phyloP scores from a whole-genome alignment of 1,139 yeast species.

The Yamadazyma sp. region DNA sequence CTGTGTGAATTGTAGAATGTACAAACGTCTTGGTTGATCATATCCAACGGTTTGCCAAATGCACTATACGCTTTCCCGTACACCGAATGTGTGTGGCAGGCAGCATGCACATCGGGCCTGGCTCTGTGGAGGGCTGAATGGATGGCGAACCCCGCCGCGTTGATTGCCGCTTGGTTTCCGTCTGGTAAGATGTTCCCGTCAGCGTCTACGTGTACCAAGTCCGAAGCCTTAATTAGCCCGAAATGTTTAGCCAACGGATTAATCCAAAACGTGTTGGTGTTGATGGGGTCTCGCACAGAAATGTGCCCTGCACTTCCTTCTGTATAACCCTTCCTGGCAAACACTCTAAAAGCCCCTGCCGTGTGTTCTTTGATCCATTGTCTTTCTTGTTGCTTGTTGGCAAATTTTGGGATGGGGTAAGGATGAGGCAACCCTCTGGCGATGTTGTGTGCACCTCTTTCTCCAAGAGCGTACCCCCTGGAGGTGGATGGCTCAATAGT shows the following conservation, averaged over 20 bases:
- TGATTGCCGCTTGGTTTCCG: conserved; percentile 65
- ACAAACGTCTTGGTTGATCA: conserved; percentile 81
- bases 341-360: conserved; percentile 81
- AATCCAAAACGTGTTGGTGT: conserved; percentile 73
- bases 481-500: conserved; percentile 22
- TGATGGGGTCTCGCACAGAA: conserved; percentile 74
- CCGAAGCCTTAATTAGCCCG: conserved; percentile 65
- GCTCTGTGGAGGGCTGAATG: conserved; percentile 77
- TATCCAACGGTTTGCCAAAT: conserved; percentile 69
- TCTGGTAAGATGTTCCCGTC: conserved; percentile 66
- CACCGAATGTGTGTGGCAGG: conserved; percentile 77
- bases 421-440: conserved; percentile 52
- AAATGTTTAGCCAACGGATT: conserved; percentile 76
- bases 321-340: conserved; percentile 71
- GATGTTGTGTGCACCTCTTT: conserved; percentile 57
- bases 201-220: conserved; percentile 75
- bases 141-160: conserved; percentile 80
- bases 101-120: conserved; percentile 78
- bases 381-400: conserved; percentile 51
- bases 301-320: conserved; percentile 85
- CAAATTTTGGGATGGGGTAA: conserved; percentile 51
- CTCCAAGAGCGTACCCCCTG: conserved; percentile 63
- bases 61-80: conserved; percentile 77
- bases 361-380: conserved; percentile 68
- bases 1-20: conserved; percentile 64